Conservation (phyloP, 2,329 filamentous ascomycete genomes). For the Pseudogymnoascus sp. region DNA sequence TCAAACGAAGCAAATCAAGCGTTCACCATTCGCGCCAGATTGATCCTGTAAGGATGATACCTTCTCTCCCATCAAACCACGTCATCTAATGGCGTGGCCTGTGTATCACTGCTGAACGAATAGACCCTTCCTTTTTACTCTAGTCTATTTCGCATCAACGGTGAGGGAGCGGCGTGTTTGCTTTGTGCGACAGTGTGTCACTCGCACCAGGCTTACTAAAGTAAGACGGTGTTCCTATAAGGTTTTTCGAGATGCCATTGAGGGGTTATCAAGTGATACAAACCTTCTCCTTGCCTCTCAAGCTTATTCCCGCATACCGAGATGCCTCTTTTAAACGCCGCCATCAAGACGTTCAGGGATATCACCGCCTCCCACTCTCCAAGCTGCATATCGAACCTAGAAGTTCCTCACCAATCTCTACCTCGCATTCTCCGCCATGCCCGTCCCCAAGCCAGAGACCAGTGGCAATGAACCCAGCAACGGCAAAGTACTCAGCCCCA, state of each 20-base stretch:
- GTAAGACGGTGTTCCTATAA: background rate
- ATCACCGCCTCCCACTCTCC: background rate
- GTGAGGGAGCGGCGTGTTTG: background rate
- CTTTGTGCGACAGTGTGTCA: background rate
- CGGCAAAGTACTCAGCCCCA: background rate
- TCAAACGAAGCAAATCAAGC: background rate
- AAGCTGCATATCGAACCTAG: background rate
- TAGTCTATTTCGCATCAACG: background rate
- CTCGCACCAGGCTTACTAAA: background rate
- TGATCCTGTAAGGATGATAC: background rate
- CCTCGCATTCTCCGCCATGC: slow-evolving; percentile 12
- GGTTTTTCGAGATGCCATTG: background rate
- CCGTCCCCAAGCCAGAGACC: slow-evolving; percentile 12
- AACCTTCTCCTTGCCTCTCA: background rate
- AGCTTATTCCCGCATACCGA: background rate
- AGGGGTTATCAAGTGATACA: background rate
- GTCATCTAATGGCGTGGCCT: background rate
- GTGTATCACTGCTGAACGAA: background rate
- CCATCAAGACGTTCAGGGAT: background rate
- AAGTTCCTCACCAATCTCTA: background rate
- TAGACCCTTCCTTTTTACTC: background rate
- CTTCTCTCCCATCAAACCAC: background rate
- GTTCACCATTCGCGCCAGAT: background rate
- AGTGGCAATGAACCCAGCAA: slow-evolving; percentile 12
- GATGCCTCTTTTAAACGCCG: background rate